Evolutionary conservation across 78 protist genomes (phyloP).

Genomic region (Anaeramoeba flamelloides): DNA sequence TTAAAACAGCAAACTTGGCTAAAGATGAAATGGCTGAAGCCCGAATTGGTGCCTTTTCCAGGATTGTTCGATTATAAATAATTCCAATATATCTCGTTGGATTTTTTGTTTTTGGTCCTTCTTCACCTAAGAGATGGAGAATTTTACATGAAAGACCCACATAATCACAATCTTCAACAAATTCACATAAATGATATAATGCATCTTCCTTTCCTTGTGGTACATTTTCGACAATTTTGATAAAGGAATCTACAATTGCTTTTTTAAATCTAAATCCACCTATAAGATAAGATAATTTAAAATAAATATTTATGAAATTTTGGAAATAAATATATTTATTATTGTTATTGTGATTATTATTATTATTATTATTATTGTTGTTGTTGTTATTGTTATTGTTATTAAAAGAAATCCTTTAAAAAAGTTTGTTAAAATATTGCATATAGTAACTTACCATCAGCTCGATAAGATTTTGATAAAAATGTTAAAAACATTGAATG

Average conservation of each 20-base stretch:
- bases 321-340: too few relatives aligned
- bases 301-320: too few relatives aligned
- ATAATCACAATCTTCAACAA: constrained; percentile 96
- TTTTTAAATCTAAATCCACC: constrained; percentile 74
- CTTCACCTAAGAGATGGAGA: constrained; percentile 71
- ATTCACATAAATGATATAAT: constrained; percentile 75
- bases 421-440: too few relatives aligned
- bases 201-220: constrained; percentile 70
- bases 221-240: constrained; percentile 34
- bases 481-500: constrained; percentile 9
- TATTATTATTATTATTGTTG: too few relatives aligned
- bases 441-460: too few relatives aligned
- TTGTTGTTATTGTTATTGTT: too few relatives aligned
- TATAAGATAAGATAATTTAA: constrained; percentile 40
- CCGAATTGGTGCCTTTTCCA: constrained; percentile 51
- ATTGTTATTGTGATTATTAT: too few relatives aligned
- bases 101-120: constrained; percentile 54
- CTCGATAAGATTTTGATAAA: too few relatives aligned
- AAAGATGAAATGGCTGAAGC: constrained; percentile 80
- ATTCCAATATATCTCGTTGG: constrained; percentile 70
- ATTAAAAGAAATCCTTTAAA: too few relatives aligned
- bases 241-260: constrained; percentile 71
- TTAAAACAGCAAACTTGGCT: constrained; percentile 71
- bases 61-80: constrained; percentile 79
- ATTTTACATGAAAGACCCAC: constrained; percentile 54